Conservation (phyloP, 139 green algal genomes). For the Eudorina sp. region DNA sequence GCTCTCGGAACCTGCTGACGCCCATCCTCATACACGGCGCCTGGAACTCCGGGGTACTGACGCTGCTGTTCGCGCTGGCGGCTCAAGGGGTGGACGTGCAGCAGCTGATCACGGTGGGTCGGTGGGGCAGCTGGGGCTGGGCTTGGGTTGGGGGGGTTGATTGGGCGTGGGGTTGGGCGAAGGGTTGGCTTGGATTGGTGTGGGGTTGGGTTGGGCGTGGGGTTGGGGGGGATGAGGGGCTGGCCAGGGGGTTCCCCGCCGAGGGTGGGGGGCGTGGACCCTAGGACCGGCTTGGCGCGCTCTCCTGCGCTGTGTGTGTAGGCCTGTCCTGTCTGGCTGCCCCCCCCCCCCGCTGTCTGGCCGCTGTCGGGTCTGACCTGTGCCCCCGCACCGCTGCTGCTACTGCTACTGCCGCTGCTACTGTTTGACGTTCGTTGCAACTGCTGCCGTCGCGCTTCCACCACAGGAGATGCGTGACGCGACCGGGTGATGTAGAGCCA, state of each 20-base stretch:
- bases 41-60: slow-evolving; percentile 87
- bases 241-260: neutral
- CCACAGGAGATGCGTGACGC: slow-evolving; percentile 20
- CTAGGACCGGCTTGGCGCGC: no score
- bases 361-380: neutral
- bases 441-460: no score
- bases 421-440: no score
- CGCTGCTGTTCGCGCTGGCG: slow-evolving; percentile 78
- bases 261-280: neutral
- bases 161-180: neutral
- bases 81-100: slow-evolving; percentile 77
- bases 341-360: neutral
- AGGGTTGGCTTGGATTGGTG: neutral
- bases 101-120: slow-evolving; percentile 62
- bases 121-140: neutral
- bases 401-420: no score
- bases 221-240: neutral
- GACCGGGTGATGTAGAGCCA: no score
- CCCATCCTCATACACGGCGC: slow-evolving; percentile 92
- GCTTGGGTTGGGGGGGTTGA: neutral
- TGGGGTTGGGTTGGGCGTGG: neutral
- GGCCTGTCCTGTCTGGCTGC: neutral
- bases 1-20: slow-evolving; percentile 88
- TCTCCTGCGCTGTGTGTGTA: neutral
- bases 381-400: neutral